Percentiles rank a stretch among this genome's conserved stretches.
Evolutionary conservation across 2,329 filamentous ascomycete species (phyloP).

Genomic region (Aureobasidium sp.): DNA sequence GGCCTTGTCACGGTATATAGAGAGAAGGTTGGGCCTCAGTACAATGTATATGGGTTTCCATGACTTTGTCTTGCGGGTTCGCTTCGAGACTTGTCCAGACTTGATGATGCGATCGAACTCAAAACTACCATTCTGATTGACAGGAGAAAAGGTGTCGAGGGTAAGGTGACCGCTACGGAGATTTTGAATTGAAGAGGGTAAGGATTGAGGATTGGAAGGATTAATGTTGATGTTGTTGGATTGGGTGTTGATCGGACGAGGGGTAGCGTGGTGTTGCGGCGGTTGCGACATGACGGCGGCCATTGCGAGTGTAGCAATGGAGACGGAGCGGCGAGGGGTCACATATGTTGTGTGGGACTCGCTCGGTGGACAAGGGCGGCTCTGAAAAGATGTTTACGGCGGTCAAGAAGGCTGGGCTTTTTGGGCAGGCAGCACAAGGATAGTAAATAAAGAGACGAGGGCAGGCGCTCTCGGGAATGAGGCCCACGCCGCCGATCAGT

Average conservation of each 20-base stretch:
- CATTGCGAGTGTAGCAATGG: constrained; percentile 15
- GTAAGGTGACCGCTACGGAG: constrained; percentile 36
- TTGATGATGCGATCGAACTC: constrained; percentile 93
- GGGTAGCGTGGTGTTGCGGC: not conserved
- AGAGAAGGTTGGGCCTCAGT: constrained; percentile 79
- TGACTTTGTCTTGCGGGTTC: constrained; percentile 88
- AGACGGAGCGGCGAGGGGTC: not conserved
- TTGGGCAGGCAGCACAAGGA: not conserved
- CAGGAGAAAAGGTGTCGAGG: constrained; percentile 66
- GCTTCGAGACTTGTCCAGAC: constrained; percentile 74
- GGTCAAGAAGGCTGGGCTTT: not conserved
- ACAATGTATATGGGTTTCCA: constrained; percentile 91
- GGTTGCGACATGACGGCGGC: constrained; percentile 18
- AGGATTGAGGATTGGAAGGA: constrained; percentile 13
- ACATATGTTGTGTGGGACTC: not conserved
- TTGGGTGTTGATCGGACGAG: not conserved
- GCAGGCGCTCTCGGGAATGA: not conserved
- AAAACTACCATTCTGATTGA: constrained; percentile 92
- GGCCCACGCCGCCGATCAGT: not conserved
- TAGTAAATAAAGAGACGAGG: not conserved
- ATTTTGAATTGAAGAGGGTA: constrained; percentile 5
- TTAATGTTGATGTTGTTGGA: not conserved
- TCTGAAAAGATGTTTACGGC: not conserved
- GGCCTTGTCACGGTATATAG: constrained; percentile 85
- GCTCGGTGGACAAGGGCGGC: not conserved